Evolutionary conservation across 2,329 filamentous ascomycete species (phyloP), one percentile per base, ranked within the genome.

Genomic region (Thielaviopsis cerberus): DNA sequence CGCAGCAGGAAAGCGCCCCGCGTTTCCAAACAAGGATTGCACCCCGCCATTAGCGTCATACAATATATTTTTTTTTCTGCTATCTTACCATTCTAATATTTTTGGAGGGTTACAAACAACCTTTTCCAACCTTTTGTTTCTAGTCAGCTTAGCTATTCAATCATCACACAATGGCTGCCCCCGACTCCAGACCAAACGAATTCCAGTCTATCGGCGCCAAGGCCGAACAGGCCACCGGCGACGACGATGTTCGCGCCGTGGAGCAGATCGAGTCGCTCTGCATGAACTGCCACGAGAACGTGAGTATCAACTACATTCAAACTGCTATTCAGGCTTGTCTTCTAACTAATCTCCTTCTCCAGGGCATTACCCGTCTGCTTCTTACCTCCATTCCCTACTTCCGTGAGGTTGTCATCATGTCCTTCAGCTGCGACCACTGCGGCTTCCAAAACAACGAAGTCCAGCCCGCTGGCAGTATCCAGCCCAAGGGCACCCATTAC

Each of bases 391-490:
- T 98, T 58, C 92, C 92, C 17, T 97, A 88, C 77, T 98, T 98
- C 76, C 88, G 89, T 73, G 91, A 98, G 70, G 83, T 98, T 62
- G 88, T 98, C 66, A 81, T 98, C 70, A 95, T 96, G 83, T 97
- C 91, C 62, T 98, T 98, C 71, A 80, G 81, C 63, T 98, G 92
- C 75, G 82, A 88, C 5, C 81, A 96, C 71, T 98, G 92, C 74
- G 76, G 82, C 67, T 85, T 91, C 72, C 82, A 85, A 63, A 95
- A 97, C 74, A 90, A 90, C 70, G 91, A 96, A 66, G 86, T 98
- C 65, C 91, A 96, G 69, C 83, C 90, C 8, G 92, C 92, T 26
- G 89, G 89, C 62, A 81, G 89, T 65, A 91, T 97, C 62, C 92
- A 97, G 72, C 85, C 89, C 65, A 87, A 87, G 66, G 92, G 92